Evolutionary conservation across 2,329 filamentous ascomycete species (phyloP).

Genomic region (Achaetomium macrosporum): DNA sequence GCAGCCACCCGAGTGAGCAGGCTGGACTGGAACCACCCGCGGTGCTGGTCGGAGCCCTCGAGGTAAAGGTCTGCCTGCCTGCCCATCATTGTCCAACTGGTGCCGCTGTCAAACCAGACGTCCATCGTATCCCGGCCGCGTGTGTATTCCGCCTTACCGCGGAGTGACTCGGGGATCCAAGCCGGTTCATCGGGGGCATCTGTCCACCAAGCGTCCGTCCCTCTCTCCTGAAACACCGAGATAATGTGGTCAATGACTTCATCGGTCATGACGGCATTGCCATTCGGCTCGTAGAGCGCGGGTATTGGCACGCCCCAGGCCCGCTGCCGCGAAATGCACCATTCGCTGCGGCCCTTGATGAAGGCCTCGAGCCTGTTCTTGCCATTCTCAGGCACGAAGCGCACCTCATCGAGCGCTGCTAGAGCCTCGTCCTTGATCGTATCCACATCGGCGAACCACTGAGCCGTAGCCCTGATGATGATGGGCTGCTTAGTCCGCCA

Average conservation of each 20-base stretch:
- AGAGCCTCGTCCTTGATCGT: slow-evolving; percentile 72
- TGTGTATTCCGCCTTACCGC: slow-evolving; percentile 49
- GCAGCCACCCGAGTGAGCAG: slow-evolving; percentile 77
- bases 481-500: slow-evolving; percentile 94
- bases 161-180: slow-evolving; percentile 67
- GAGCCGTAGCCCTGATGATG: slow-evolving; percentile 84
- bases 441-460: slow-evolving; percentile 95
- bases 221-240: slow-evolving; percentile 65
- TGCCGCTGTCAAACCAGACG: slow-evolving; percentile 98
- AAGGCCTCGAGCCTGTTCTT: slow-evolving; percentile 76
- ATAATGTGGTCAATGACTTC: slow-evolving; percentile 83
- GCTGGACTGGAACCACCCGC: slow-evolving; percentile 97
- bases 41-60: slow-evolving; percentile 92
- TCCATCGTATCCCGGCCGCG: slow-evolving; percentile 96
- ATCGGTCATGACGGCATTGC: slow-evolving; percentile 71
- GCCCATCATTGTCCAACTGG: slow-evolving; percentile 68
- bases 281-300: slow-evolving; percentile 69
- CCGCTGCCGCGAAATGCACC: slow-evolving; percentile 95
- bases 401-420: slow-evolving; percentile 61
- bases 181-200: slow-evolving; percentile 67
- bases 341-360: slow-evolving; percentile 80
- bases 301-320: slow-evolving; percentile 97
- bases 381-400: slow-evolving; percentile 72
- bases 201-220: slow-evolving; percentile 92
- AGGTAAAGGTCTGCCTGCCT: slow-evolving; percentile 76